These are phyloP conservation scores for Colletotrichum sp. DNA, from an alignment of 2,329 filamentous ascomycete genomes.

Conservation along the genomic window DNA sequence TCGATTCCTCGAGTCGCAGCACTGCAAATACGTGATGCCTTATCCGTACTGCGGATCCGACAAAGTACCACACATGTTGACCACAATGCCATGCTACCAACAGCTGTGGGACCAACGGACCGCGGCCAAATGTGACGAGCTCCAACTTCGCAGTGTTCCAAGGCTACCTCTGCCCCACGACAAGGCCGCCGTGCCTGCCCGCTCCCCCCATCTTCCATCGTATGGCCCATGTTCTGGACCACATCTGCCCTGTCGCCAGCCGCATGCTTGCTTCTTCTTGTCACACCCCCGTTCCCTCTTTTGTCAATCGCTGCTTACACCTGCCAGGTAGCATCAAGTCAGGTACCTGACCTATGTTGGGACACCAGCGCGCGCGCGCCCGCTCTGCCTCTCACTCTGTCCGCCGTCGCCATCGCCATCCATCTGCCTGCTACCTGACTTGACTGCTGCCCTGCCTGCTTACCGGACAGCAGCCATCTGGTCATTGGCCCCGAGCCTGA, in stretches of 20 bases:
- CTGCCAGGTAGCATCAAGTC: not conserved
- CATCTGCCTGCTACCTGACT: not conserved
- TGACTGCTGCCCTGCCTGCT: not conserved
- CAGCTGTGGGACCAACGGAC: not conserved
- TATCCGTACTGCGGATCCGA: not conserved
- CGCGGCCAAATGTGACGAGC: not conserved
- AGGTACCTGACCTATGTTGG: not conserved
- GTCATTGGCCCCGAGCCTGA: not conserved
- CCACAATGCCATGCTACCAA: not conserved
- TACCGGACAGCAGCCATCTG: not conserved
- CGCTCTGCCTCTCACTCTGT: not conserved
- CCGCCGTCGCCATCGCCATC: not conserved
- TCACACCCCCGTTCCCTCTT: conserved; percentile 13
- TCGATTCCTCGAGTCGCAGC: not conserved
- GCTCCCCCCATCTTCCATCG: not conserved
- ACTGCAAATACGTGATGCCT: not conserved
- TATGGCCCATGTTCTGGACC: conserved; percentile 14
- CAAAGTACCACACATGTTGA: not conserved
- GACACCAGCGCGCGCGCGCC: not conserved
- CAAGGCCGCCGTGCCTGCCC: not conserved
- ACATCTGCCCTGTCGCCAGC: conserved; percentile 2
- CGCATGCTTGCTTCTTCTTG: conserved; percentile 17
- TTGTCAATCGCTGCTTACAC: conserved; percentile 8
- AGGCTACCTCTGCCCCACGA: not conserved
- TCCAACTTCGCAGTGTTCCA: not conserved